Conservation (phyloP, 768 basidiomycete species). For the Russula foetens region DNA sequence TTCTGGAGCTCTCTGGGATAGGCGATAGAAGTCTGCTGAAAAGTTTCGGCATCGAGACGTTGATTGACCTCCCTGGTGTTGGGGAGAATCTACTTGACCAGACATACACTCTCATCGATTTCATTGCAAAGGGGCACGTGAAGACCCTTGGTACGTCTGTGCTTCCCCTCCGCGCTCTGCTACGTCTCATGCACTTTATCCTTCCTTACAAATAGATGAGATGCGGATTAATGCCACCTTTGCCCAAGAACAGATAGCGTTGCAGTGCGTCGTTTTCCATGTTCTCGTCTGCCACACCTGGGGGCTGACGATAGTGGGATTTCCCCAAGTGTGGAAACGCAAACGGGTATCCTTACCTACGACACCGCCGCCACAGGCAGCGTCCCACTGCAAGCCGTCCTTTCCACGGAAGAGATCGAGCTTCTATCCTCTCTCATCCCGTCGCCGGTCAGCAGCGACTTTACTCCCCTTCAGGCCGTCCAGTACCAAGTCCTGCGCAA, state of each 20-base stretch:
- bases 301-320: neutral
- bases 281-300: neutral
- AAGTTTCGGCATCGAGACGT: conserved; percentile 27
- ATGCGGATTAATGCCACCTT: conserved; percentile 15
- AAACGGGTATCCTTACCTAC: conserved; percentile 13
- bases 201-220: conserved; percentile 3
- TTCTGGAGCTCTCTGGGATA: conserved; percentile 24
- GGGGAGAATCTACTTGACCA: conserved; percentile 34
- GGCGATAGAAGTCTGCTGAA: conserved; percentile 31
- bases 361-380: conserved; percentile 17
- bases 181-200: neutral
- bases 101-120: conserved; percentile 18
- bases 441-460: neutral
- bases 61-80: conserved; percentile 38
- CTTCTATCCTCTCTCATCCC: conserved; percentile 12
- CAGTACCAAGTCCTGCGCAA: conserved; percentile 14
- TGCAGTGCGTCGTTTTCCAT: neutral
- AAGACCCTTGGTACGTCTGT: conserved; percentile 10
- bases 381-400: conserved; percentile 11
- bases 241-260: conserved; percentile 1
- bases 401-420: conserved; percentile 12
- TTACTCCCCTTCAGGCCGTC: conserved; percentile 12
- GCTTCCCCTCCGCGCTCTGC: neutral
- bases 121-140: conserved; percentile 5
- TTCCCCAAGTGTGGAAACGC: neutral